Percentiles rank a stretch among this genome's conserved stretches.
Evolutionary conservation across 2,329 filamentous ascomycete genomes (phyloP).

Genomic region (Colletotrichum chrysophilum): DNA sequence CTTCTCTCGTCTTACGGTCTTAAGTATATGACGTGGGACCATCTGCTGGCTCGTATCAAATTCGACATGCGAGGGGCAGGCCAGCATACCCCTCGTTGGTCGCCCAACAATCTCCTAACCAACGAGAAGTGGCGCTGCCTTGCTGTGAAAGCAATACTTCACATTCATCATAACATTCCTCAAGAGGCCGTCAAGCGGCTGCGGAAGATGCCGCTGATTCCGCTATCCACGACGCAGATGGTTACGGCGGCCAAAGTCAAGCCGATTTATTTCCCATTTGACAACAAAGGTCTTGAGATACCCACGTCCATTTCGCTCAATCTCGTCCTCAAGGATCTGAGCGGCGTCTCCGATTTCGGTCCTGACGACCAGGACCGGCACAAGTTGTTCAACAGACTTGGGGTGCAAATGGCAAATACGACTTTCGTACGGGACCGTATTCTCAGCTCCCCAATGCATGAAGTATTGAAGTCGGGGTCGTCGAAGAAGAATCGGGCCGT

Average conservation of each 20-base stretch:
- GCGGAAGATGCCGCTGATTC: background rate
- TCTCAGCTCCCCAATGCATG: background rate
- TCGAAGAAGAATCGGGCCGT: background rate
- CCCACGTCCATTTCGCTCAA: background rate
- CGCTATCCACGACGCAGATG: background rate
- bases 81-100: background rate
- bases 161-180: background rate
- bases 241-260: background rate
- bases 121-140: background rate
- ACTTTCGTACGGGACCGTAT: background rate
- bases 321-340: background rate
- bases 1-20: background rate
- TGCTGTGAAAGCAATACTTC: background rate
- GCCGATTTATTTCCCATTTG: background rate
- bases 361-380: background rate
- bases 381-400: background rate
- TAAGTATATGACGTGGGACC: background rate
- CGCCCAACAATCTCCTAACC: background rate
- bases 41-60: background rate
- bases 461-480: background rate
- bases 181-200: background rate
- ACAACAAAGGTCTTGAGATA: background rate
- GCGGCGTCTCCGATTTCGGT: background rate
- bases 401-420: background rate
- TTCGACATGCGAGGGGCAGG: background rate